A percentile compares a stretch with the other conserved stretches of the same genome.
Evolutionary conservation across 2,329 filamentous ascomycete species (phyloP).

Genomic region (Amesomyces nigricolor): DNA sequence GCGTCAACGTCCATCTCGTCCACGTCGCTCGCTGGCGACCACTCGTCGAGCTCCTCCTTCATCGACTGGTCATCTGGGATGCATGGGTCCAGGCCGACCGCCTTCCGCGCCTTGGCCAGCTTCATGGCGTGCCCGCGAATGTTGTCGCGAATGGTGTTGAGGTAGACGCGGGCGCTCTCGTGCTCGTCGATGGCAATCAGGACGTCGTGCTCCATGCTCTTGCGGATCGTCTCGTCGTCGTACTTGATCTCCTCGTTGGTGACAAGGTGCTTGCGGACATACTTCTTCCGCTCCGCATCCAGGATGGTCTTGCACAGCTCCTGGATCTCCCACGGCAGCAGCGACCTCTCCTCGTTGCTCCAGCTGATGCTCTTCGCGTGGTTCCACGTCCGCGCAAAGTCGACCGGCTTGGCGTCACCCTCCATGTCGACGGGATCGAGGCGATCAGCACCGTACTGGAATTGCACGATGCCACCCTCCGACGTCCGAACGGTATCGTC

Average conservation of each 20-base stretch:
- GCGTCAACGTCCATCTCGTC: constrained; percentile 23
- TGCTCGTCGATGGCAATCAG: constrained; percentile 66
- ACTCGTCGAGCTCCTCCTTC: constrained; percentile 24
- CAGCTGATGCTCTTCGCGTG: constrained; percentile 73
- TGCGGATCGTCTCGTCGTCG: constrained; percentile 43
- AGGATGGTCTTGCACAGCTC: constrained; percentile 63
- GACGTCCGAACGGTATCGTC: constrained; percentile 94
- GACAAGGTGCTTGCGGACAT: constrained; percentile 56
- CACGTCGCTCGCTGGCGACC: constrained; percentile 11
- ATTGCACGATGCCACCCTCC: constrained; percentile 82
- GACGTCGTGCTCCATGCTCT: constrained; percentile 38
- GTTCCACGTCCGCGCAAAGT: constrained; percentile 86
- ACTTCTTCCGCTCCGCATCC: constrained; percentile 59
- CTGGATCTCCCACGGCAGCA: constrained; percentile 70
- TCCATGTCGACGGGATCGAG: constrained; percentile 98
- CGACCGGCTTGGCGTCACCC: constrained; percentile 82
- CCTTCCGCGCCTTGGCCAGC: constrained; percentile 48
- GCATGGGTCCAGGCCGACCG: constrained; percentile 44
- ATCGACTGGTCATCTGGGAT: constrained; percentile 26
- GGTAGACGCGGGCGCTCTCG: constrained; percentile 77
- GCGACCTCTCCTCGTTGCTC: constrained; percentile 66
- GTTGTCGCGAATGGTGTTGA: constrained; percentile 70
- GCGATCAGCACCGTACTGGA: constrained; percentile 94
- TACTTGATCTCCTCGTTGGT: constrained; percentile 60
- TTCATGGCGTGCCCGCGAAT: constrained; percentile 58